Conservation (phyloP, 164 flowering plant species). For the Taxillus chinensis region DNA sequence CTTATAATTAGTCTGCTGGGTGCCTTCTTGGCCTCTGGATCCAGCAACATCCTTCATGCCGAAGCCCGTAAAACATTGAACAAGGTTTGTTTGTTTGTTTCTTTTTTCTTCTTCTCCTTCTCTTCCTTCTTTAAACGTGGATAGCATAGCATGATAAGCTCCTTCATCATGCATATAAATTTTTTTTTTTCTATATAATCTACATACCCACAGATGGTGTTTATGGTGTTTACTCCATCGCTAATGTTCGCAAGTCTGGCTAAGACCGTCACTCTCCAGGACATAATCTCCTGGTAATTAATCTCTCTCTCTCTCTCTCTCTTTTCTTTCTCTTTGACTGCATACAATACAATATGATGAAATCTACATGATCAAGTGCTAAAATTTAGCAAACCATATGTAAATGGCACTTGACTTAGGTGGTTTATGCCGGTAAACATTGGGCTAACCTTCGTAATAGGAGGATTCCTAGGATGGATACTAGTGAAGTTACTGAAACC, state of each 20-base stretch:
- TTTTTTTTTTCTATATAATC: neutral
- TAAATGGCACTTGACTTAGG: slow-evolving; percentile 27
- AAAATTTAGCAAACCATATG: too few species aligned
- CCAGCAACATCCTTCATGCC: slow-evolving; percentile 44
- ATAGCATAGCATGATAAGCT: neutral
- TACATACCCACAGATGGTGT: slow-evolving; percentile 55
- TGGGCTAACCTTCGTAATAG: slow-evolving; percentile 62
- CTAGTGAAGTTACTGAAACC: slow-evolving; percentile 65
- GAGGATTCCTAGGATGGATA: slow-evolving; percentile 81
- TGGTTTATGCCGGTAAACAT: slow-evolving; percentile 96
- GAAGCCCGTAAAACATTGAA: slow-evolving; percentile 61
- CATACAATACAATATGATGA: too few species aligned
- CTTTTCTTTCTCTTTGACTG: too few species aligned
- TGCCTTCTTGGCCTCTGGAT: slow-evolving; percentile 59
- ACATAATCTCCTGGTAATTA: slow-evolving; percentile 78
- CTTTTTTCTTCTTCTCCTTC: neutral
- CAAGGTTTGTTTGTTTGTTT: slow-evolving; percentile 32
- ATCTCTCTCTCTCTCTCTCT: too few species aligned
- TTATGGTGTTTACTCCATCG: slow-evolving; percentile 67
- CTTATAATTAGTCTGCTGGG: slow-evolving; percentile 61
- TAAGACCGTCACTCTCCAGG: slow-evolving; percentile 63
- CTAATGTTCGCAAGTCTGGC: slow-evolving; percentile 77
- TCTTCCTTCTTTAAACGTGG: neutral
- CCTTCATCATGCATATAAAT: neutral
- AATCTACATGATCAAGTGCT: too few species aligned